These are phyloP conservation scores for Pythium dissotocum DNA, from an alignment of 352 stramenopile species.

Conservation along the genomic window DNA sequence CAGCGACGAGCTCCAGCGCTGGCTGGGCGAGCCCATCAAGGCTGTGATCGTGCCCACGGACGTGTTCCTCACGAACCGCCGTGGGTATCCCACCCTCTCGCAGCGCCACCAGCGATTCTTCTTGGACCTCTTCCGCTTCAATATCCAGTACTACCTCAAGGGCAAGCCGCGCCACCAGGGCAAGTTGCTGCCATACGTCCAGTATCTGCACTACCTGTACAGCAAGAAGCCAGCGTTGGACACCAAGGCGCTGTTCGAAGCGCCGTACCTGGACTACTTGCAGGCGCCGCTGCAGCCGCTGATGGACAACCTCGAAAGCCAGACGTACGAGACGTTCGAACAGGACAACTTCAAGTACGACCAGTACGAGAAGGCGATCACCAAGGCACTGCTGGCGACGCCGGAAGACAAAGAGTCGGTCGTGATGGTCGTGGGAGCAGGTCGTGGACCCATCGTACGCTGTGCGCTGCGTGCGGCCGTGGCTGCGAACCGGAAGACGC, in stretches of 20 bases:
- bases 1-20: conserved; percentile 70
- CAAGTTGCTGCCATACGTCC: conserved; percentile 83
- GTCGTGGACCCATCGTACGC: conserved; percentile 94
- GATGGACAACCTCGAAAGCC: conserved; percentile 98
- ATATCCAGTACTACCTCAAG: conserved; percentile 86
- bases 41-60: conserved; percentile 88
- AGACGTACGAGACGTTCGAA: conserved; percentile 99
- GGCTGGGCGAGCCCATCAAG: conserved; percentile 85
- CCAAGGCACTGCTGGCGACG: conserved; percentile 64
- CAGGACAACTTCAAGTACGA: conserved; percentile 98
- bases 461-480: conserved; percentile 77
- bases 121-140: conserved; percentile 72
- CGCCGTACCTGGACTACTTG: conserved; percentile 95
- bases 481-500: conserved; percentile 63
- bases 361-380: conserved; percentile 95
- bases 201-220: conserved; percentile 96
- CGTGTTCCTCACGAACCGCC: conserved; percentile 96
- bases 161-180: conserved; percentile 72
- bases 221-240: conserved; percentile 55
- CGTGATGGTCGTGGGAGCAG: conserved; percentile 92
- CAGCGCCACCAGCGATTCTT: conserved; percentile 90
- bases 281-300: conserved; percentile 97
- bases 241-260: conserved; percentile 90
- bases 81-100: conserved; percentile 94
- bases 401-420: conserved; percentile 69